Conservation (phyloP, 495 filamentous ascomycete genomes). For the Aspergillus carlsbadensis region DNA sequence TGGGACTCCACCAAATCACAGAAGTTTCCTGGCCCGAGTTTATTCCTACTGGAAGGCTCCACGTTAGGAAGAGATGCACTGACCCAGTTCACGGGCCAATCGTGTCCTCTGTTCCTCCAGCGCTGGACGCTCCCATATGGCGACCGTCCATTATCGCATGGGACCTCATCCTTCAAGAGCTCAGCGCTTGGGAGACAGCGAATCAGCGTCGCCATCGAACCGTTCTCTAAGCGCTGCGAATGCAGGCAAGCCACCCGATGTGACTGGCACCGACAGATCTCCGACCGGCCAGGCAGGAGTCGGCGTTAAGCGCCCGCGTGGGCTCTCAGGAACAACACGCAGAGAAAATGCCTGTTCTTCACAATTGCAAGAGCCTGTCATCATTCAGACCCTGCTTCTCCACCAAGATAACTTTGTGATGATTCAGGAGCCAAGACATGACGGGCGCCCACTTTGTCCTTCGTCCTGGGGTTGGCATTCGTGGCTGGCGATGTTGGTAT, state of each 20-base stretch:
- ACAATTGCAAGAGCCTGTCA: constrained; percentile 22
- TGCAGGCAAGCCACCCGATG: constrained; percentile 10
- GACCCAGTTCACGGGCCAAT: not conserved
- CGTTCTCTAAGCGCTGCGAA: constrained; percentile 10
- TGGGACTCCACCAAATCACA: not conserved
- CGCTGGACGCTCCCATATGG: not conserved
- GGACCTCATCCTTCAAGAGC: constrained; percentile 6
- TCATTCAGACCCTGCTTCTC: constrained; percentile 26
- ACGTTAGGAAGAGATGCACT: not conserved
- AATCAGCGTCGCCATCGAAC: constrained; percentile 8
- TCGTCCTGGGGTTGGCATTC: constrained; percentile 5
- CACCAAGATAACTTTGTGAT: constrained; percentile 10
- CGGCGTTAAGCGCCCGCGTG: constrained; percentile 25
- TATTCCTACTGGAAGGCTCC: not conserved
- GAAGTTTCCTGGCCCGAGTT: not conserved
- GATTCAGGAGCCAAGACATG: constrained; percentile 12
- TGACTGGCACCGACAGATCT: constrained; percentile 12
- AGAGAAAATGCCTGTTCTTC: constrained; percentile 20
- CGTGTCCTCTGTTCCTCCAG: not conserved
- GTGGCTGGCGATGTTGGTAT: constrained; percentile 1
- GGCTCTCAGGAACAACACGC: constrained; percentile 15
- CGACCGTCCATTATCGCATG: not conserved
- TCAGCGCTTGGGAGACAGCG: constrained; percentile 6
- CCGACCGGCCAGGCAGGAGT: constrained; percentile 15
- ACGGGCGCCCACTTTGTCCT: constrained; percentile 3